A percentile compares a stretch with the other conserved stretches of the same genome.
phyloP scores from a whole-genome alignment of 1,139 yeast species.

The Arxiozyma slooffiae region DNA sequence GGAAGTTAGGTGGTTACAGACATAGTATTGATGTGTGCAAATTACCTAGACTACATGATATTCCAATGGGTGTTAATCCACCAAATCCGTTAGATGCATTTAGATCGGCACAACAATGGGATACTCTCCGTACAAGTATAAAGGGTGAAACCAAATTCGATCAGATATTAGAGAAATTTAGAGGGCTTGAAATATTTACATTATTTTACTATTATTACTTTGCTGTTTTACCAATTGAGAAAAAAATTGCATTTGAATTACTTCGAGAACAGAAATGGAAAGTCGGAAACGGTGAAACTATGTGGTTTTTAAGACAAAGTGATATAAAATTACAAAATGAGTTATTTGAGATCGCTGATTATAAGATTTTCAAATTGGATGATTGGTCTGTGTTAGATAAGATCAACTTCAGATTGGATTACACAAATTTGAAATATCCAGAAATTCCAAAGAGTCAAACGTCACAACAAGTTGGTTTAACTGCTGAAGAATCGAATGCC shows the following conservation, averaged over 20 bases:
- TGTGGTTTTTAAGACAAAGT: constrained; percentile 36
- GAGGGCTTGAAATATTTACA: constrained; percentile 32
- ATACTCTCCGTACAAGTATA: constrained; percentile 20
- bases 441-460: neutral
- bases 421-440: constrained; percentile 7
- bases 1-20: constrained; percentile 23
- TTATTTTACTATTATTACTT: constrained; percentile 55
- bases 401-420: constrained; percentile 29
- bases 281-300: constrained; percentile 25
- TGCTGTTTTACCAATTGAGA: constrained; percentile 48
- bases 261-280: constrained; percentile 34
- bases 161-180: constrained; percentile 21
- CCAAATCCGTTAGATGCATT: constrained; percentile 31
- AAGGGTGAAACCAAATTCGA: constrained; percentile 9
- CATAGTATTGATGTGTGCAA: constrained; percentile 24
- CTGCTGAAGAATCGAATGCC: neutral
- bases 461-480: neutral
- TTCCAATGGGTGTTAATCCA: constrained; percentile 29
- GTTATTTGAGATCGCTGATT: constrained; percentile 34
- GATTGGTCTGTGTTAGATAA: constrained; percentile 35
- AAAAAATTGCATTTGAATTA: constrained; percentile 29
- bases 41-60: constrained; percentile 19
- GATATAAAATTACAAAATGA: constrained; percentile 32
- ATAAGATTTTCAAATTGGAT: constrained; percentile 35
- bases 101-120: constrained; percentile 31